Percentiles rank a stretch among this genome's conserved stretches.
phyloP scores from a whole-genome alignment of 768 basidiomycete genomes.

The Serendipita sp. region DNA sequence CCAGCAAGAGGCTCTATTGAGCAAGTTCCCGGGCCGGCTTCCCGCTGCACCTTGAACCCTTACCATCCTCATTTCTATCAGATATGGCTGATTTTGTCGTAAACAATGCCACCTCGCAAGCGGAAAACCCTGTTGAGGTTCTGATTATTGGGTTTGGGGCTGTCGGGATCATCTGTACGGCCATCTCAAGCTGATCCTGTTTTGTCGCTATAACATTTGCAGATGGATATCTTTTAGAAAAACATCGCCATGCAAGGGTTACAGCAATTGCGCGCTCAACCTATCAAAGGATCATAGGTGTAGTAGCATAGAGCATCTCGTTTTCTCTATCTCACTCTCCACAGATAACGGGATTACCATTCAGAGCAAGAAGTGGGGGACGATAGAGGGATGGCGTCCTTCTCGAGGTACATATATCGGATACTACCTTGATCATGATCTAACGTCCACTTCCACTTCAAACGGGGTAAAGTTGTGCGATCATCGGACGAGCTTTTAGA shows the following conservation, averaged over 20 bases:
- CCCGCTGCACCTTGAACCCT: background rate
- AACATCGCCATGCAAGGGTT: background rate
- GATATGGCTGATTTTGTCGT: too few species aligned
- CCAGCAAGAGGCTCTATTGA: too few species aligned
- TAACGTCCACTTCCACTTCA: background rate
- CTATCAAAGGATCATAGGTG: background rate
- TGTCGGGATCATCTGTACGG: constrained; percentile 4
- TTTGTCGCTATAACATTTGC: background rate
- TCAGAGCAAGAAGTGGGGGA: background rate
- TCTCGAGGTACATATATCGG: background rate
- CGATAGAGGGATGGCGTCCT: background rate
- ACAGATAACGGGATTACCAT: background rate
- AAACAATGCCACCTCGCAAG: background rate
- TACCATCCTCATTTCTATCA: too few species aligned
- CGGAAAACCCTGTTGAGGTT: background rate
- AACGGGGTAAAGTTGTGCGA: background rate
- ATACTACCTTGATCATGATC: background rate
- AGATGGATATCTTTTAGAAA: background rate
- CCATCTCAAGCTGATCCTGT: background rate
- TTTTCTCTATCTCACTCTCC: background rate
- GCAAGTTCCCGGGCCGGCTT: too few species aligned
- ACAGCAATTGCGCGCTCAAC: background rate
- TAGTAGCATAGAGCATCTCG: background rate
- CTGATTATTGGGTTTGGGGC: background rate
- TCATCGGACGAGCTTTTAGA: background rate